Evolutionary conservation across 108 stramenopile genomes (phyloP), one percentile per base, ranked within the genome.

Genomic region (Hondaea fermentalgiana): DNA sequence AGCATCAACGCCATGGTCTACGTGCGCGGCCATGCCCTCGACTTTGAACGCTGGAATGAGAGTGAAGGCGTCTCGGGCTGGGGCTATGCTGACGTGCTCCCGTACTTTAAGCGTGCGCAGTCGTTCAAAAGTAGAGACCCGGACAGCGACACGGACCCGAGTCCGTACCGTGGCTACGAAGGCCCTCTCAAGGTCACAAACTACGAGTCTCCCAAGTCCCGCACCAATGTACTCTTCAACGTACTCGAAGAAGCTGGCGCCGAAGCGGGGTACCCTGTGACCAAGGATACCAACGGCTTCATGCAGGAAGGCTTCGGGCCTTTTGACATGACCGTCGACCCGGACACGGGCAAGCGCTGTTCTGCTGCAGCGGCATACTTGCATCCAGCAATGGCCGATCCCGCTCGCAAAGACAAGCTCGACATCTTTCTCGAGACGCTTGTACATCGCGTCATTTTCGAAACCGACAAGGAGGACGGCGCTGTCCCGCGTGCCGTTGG

Each of bases 1-100:
- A 89, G 87, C 44, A 94, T 93, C 58, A 94, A 94, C 60, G 92
- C 60, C 49, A 87, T 89, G 90, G 91, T 92, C 59, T 92, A 90
- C 64, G 88, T 92, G 69, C 88, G 92, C 21, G 93, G 93, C 59
- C 91, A 92, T 47, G 60, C 92, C 29, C 43, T 60, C 43, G 92
- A 94, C 69, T 94, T 91, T 87, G 92, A 94, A 44, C 49, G 51
- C 17, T 93, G 93, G 93, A 91, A 90, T 28, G 35, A 49, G n/a
- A 16, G 58, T 16, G 88, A 90, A 16, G 92, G 88, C 44, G 91
- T 29, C 47, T 55, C 47, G n/a, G 76, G 64, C 14, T 93, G 93
- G 93, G 83, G 90, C 53, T 92, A 87, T 47, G 5, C 23, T 16
- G 44, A 87, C 92, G 90, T 92, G 35, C 89, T 91, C 89, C 93